A percentile compares a stretch with the other conserved stretches of the same genome.
phyloP scores from a whole-genome alignment of 345 rosid species.

The Punica granatum region DNA sequence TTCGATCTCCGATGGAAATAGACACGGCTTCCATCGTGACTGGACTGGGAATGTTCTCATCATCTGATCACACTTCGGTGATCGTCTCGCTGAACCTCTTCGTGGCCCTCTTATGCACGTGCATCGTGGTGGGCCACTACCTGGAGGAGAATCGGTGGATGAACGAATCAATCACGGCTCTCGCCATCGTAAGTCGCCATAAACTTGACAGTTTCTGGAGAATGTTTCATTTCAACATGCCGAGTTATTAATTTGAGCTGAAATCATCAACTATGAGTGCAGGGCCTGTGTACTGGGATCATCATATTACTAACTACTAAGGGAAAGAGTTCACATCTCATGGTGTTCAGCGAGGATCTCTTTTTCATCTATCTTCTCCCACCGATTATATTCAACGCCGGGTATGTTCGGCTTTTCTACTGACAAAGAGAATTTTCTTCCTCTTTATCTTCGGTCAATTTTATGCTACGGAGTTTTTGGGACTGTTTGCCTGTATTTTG shows the following conservation, averaged over 20 bases:
- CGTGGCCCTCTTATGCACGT: conserved; percentile 36
- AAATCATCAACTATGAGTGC: conserved; percentile 1
- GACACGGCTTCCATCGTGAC: background rate
- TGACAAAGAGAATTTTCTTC: background rate
- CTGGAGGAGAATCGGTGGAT: conserved; percentile 35
- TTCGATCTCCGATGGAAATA: background rate
- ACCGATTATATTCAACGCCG: conserved; percentile 44
- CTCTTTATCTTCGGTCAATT: background rate
- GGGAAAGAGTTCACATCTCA: conserved; percentile 37
- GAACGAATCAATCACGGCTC: conserved; percentile 44
- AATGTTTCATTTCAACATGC: background rate
- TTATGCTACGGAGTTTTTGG: too few relatives aligned
- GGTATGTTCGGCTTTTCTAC: conserved; percentile 15
- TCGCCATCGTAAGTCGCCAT: conserved; percentile 26
- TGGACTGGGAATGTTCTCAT: conserved; percentile 3
- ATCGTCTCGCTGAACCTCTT: conserved; percentile 36
- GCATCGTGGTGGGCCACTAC: conserved; percentile 36
- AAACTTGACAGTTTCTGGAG: background rate
- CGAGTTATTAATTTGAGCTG: background rate
- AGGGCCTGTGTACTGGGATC: conserved; percentile 39
- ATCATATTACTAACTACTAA: conserved; percentile 28
- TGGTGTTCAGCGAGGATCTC: conserved; percentile 40
- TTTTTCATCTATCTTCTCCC: conserved; percentile 50
- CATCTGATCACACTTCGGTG: conserved; percentile 33
- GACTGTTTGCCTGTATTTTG: background rate